Conservation (phyloP, 768 basidiomycete genomes). For the Myochromella boudieri region DNA sequence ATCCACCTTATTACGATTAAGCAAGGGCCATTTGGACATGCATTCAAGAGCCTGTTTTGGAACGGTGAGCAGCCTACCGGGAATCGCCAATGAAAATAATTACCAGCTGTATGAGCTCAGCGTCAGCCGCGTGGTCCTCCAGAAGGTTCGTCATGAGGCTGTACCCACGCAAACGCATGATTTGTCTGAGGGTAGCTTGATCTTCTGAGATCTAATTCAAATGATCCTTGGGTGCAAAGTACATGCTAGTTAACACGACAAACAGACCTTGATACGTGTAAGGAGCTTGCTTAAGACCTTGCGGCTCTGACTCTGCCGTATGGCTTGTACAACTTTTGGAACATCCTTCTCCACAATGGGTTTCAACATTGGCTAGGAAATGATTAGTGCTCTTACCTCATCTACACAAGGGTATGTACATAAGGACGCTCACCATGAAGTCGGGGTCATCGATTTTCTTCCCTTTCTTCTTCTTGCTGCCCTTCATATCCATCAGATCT, state of each 20-base stretch:
- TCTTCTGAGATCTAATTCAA: constrained; percentile 77
- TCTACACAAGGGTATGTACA: background rate
- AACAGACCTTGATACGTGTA: constrained; percentile 73
- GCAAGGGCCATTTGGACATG: constrained; percentile 77
- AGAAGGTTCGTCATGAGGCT: constrained; percentile 89
- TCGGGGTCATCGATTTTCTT: constrained; percentile 92
- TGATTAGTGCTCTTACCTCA: constrained; percentile 1
- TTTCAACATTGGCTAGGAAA: constrained; percentile 67
- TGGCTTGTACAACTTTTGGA: constrained; percentile 88
- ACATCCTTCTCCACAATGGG: constrained; percentile 78
- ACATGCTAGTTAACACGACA: background rate
- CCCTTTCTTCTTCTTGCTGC: constrained; percentile 90
- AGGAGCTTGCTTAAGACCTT: constrained; percentile 83
- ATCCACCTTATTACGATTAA: constrained; percentile 89
- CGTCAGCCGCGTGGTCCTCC: constrained; percentile 70
- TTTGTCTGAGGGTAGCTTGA: constrained; percentile 69
- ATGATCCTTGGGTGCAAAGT: background rate
- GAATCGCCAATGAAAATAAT: constrained; percentile 25
- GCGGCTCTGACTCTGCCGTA: constrained; percentile 83
- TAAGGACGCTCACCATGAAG: constrained; percentile 60
- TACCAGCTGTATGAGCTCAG: constrained; percentile 71
- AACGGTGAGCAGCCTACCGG: background rate
- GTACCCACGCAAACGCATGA: constrained; percentile 92
- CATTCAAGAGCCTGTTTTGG: constrained; percentile 56
- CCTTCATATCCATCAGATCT: constrained; percentile 80